Evolutionary conservation across 1,284 basidiomycete genomes (phyloP).

Genomic region (Apiotrichum mycotoxinovorans): DNA sequence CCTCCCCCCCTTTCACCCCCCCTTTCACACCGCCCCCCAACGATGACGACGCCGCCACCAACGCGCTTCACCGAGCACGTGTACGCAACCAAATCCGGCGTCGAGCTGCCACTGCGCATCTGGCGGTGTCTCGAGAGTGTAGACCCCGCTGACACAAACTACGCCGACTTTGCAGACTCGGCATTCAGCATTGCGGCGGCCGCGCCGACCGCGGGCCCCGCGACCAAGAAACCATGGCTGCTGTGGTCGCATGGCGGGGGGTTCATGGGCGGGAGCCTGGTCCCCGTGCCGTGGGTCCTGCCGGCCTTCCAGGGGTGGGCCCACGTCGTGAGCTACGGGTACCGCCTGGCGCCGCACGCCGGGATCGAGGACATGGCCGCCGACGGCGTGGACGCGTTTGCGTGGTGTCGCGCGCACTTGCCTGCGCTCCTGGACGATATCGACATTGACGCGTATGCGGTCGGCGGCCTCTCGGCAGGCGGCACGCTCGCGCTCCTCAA

Average conservation of each 20-base stretch:
- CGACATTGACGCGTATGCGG: slow-evolving; percentile 24
- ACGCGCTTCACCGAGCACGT: slow-evolving; percentile 27
- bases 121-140: slow-evolving; percentile 20
- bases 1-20: background rate
- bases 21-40: background rate
- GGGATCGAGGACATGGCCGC: slow-evolving; percentile 16
- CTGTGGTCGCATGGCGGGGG: slow-evolving; percentile 38
- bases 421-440: slow-evolving; percentile 6
- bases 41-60: slow-evolving; percentile 1
- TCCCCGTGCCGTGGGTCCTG: slow-evolving; percentile 14
- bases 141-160: background rate
- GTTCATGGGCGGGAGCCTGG: slow-evolving; percentile 7
- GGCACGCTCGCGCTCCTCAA: slow-evolving; percentile 23
- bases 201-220: background rate
- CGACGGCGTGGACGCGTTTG: slow-evolving; percentile 15
- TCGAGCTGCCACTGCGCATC: slow-evolving; percentile 26
- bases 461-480: slow-evolving; percentile 36
- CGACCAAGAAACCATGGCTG: slow-evolving; percentile 3
- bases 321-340: slow-evolving; percentile 17
- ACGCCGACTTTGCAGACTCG: background rate
- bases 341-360: slow-evolving; percentile 20
- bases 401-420: slow-evolving; percentile 16
- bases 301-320: slow-evolving; percentile 13
- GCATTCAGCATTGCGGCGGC: background rate
- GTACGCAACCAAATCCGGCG: slow-evolving; percentile 25